Conservation (phyloP, 2,329 filamentous ascomycete species). For the Aspergillus eucalypticola region DNA sequence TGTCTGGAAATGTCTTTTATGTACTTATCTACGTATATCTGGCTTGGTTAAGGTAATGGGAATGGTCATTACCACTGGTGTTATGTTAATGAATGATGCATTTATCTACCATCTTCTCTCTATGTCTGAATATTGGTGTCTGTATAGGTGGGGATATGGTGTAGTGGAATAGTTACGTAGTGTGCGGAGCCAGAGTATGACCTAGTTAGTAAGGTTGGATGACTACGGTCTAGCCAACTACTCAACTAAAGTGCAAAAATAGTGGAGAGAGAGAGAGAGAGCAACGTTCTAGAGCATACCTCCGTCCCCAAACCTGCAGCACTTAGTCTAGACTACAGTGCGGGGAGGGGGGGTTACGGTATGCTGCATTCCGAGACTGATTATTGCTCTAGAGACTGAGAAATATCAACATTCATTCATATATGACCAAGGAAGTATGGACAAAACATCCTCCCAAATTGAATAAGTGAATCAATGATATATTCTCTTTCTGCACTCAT, state of each 20-base stretch:
- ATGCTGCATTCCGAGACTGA: slow-evolving; percentile 15
- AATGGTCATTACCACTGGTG: too few relatives aligned
- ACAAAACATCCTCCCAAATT: too few relatives aligned
- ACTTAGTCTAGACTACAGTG: background rate
- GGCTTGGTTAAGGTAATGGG: too few relatives aligned
- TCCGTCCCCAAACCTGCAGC: background rate
- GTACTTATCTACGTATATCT: too few relatives aligned
- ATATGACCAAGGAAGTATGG: too few relatives aligned
- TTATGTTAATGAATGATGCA: background rate
- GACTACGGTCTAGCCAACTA: background rate
- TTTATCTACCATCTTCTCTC: background rate
- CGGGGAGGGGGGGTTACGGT: slow-evolving; percentile 1
- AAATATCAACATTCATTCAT: background rate
- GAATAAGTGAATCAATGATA: background rate
- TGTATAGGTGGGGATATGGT: background rate
- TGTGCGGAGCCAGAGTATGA: too few relatives aligned
- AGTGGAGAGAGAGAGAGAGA: background rate
- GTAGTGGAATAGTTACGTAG: too few relatives aligned
- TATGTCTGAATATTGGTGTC: background rate
- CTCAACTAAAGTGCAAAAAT: too few relatives aligned
- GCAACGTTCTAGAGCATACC: background rate
- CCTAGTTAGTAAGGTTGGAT: too few relatives aligned
- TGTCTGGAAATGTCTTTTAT: too few relatives aligned
- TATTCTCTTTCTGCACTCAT: background rate
- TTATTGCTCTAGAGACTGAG: slow-evolving; percentile 18